A percentile compares a stretch with the other conserved stretches of the same genome.
Conservation (phyloP, 805 yeast genomes). For the Yarrowia sp. region DNA sequence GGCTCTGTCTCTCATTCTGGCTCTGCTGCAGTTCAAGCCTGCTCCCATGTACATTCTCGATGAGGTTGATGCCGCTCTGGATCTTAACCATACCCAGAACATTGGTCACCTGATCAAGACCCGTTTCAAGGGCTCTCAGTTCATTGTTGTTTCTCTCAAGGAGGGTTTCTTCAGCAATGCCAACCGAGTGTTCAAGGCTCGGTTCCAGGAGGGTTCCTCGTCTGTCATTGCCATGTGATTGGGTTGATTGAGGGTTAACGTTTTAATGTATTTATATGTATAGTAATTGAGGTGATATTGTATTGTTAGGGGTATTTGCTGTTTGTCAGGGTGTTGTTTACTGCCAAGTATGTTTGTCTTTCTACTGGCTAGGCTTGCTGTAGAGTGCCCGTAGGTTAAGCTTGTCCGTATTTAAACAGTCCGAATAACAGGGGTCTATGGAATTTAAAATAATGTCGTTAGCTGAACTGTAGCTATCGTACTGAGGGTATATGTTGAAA, state of each 20-base stretch:
- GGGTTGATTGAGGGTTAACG: background rate
- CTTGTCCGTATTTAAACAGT: too few relatives aligned
- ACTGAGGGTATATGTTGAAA: too few relatives aligned
- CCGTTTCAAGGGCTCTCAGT: conserved; percentile 91
- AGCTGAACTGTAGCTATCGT: too few relatives aligned
- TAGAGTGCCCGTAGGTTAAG: too few relatives aligned
- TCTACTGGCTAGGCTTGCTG: background rate
- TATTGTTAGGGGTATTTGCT: too few relatives aligned
- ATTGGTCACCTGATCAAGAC: conserved; percentile 96
- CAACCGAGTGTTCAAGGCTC: conserved; percentile 84
- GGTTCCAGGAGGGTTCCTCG: conserved; percentile 96
- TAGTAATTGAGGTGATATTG: background rate
- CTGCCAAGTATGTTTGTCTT: too few relatives aligned
- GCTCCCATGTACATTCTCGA: conserved; percentile 98
- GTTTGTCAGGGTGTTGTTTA: background rate
- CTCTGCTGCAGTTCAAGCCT: conserved; percentile 89
- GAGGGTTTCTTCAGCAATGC: conserved; percentile 99
- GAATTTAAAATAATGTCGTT: too few relatives aligned
- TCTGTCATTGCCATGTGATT: conserved; percentile 51
- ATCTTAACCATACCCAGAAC: conserved; percentile 93
- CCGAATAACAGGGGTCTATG: too few relatives aligned
- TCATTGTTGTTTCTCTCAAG: conserved; percentile 91
- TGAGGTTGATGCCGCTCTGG: conserved; percentile 98
- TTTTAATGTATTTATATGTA: conserved; percentile 20
- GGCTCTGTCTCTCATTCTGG: conserved; percentile 88